Base-by-base conservation (phyloP, 108 stramenopile genomes). In the Fistulifera pelliculosa region DNA sequence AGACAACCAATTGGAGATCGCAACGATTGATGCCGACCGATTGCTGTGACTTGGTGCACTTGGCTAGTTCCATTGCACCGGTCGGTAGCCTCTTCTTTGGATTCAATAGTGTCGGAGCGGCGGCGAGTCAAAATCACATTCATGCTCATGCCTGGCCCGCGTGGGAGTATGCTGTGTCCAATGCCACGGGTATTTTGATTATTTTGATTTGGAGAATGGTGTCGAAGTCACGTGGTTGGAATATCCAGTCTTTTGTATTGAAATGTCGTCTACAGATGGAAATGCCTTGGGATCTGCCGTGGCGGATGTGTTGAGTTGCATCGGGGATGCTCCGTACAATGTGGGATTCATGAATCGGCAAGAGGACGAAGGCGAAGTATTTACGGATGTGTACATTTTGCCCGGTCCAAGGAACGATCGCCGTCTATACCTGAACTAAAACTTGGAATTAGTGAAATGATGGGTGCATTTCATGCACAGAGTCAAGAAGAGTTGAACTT, bases 101-200 rank as follows among this genome's bases (percentile, higher is more conserved):
- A 26, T 77, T 69, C 55, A 81, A 81, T 53, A 56, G 56, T 23
- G 75, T 81, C n/a, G 70, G 79, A 23, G 79, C 73, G 1, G 79
- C 70, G 26, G 79, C 79, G 17, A 59, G 50, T 21, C 79, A 81
- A 59, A 81, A 81, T 68, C 79, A 81, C 44, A 70, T 76, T 51
- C 79, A 81, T 56, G 62, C 61, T 45, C 79, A 81, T 51, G 61
- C 56, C 3, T 77, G 80, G 76, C 61, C 73, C 7, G 51, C 45
- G 42, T 35, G 31, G 31, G 31, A 35, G 3, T 35, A 35, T 56
- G 69, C 75, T 17, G 79, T 68, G 5, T 55, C 31, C 6, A 35
- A 35, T 35, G 31, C 31, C 31, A 35, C 3, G 8, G 8, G 31
- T 8, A 35, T 35, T 35, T 35, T 35, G 31, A 35, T 35, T 35